Evolutionary conservation across 164 flowering plant species (phyloP), one percentile per base, ranked within the genome.

Genomic region (Stephania japonica): DNA sequence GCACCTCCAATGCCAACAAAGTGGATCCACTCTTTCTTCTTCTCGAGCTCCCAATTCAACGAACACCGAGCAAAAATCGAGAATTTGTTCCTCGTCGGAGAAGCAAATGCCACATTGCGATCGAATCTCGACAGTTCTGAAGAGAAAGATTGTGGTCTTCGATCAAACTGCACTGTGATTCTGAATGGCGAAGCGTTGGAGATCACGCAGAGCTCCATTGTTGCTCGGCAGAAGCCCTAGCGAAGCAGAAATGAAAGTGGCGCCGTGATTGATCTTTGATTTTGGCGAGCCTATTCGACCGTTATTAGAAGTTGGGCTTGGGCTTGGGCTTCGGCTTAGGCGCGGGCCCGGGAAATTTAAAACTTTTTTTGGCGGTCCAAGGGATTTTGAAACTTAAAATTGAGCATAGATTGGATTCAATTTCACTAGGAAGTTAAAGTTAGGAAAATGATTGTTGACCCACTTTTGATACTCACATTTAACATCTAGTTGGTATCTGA

Each of bases 1-100:
- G 79, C 76, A 64, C 89, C 87, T 75, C 87, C 87, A 24, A 83
- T 65, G 23, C 87, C 89, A 19, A 86, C 79, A 68, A 86, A 86
- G 70, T 86, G 89, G 53, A 85, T 70, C 87, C 87, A 81, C 4
- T 50, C 69, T 49, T 24, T 69, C 6, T 21, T 41, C 23, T 69
- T 44, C 25, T 68, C 65, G 44, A 69, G 47, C 42, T 64, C 70
- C 10, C 1, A 0, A 27, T 16, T 69, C 4, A 47, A 42, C 6
- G 27, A 14, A 32, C 38, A 10, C 14, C 18, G 44, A 21, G 43
- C 32, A 23, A 63, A 68, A 19, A 75, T 32, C 62, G 79, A 64
- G 18, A 50, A 7, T 10, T 63, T 53, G 24, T 49, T 70, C 72
- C 59, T 25, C 13, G 21, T 38, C 7, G 23, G 62, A 12, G 65